These are phyloP conservation scores for Fraxinus platypoda DNA, from an alignment of 305 asterid species.

Conservation along the genomic window DNA sequence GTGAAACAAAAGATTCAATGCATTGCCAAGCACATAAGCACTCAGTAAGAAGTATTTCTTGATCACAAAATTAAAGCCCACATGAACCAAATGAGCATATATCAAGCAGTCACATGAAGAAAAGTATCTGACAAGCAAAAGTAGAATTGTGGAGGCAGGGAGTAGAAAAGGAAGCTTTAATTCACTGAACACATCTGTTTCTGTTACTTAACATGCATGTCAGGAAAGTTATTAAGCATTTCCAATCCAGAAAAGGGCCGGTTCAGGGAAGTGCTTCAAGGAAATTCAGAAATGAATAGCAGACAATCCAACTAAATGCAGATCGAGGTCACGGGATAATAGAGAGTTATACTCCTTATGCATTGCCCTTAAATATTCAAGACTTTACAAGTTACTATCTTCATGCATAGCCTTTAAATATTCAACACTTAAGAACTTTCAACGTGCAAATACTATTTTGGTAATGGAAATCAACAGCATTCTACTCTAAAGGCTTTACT, in stretches of 20 bases:
- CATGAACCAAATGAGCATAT: not conserved
- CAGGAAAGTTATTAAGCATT: not conserved
- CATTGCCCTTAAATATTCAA: not conserved
- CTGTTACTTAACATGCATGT: not conserved
- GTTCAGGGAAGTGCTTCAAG: not conserved
- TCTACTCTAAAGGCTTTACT: not conserved
- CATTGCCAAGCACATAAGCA: constrained; percentile 14
- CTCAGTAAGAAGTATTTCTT: not conserved
- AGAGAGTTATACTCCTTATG: not conserved
- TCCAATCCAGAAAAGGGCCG: not conserved
- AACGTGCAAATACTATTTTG: not conserved
- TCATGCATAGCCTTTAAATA: not conserved
- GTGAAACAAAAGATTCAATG: not conserved
- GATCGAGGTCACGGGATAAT: not conserved
- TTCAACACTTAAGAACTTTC: not conserved
- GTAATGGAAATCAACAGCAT: not conserved
- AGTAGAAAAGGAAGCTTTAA: not conserved
- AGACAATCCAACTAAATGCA: not conserved
- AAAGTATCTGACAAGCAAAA: not conserved
- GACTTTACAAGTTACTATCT: not conserved
- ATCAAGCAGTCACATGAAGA: not conserved
- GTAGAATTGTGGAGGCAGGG: not conserved
- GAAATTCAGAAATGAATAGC: not conserved
- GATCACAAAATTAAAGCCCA: not conserved
- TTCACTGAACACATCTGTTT: not conserved